These are phyloP conservation scores for Saccharomycopsis vini DNA, from an alignment of 805 yeast species.

Conservation along the genomic window DNA sequence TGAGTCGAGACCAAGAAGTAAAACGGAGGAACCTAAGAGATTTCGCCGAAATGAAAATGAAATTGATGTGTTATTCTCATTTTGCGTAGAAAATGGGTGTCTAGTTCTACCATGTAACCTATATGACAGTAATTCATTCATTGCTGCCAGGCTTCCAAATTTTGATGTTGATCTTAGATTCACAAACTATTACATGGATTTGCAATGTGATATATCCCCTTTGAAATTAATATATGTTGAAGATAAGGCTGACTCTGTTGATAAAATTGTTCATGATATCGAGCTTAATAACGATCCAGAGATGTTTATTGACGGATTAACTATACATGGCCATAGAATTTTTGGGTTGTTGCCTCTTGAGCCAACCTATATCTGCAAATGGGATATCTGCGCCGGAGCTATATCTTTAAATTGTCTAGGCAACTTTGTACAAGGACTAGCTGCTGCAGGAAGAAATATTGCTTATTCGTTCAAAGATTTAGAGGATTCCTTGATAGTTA, in stretches of 20 bases:
- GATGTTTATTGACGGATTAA: slow-evolving; percentile 47
- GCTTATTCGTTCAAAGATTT: slow-evolving; percentile 59
- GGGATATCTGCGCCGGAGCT: slow-evolving; percentile 73
- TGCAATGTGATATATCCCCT: slow-evolving; percentile 68
- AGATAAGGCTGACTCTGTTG: slow-evolving; percentile 15
- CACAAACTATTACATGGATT: slow-evolving; percentile 88
- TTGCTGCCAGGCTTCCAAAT: slow-evolving; percentile 53
- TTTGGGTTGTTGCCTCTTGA: slow-evolving; percentile 87
- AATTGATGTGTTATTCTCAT: slow-evolving; percentile 65
- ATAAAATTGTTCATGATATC: slow-evolving; percentile 11
- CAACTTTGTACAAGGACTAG: slow-evolving; percentile 35
- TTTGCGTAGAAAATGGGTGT: slow-evolving; percentile 62
- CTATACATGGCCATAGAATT: slow-evolving; percentile 81
- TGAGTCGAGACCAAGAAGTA: neutral
- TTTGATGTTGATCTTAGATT: slow-evolving; percentile 77
- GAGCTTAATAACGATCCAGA: slow-evolving; percentile 28
- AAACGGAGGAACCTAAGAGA: slow-evolving; percentile 22
- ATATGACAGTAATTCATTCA: slow-evolving; percentile 53
- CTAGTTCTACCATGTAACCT: slow-evolving; percentile 64
- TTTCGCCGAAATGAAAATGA: slow-evolving; percentile 54
- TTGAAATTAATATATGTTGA: slow-evolving; percentile 30
- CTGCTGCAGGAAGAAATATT: slow-evolving; percentile 37
- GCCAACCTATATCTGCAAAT: slow-evolving; percentile 80
- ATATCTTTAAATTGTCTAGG: slow-evolving; percentile 41
- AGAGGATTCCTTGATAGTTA: slow-evolving; percentile 63